Conservation (phyloP, 1,139 yeast genomes). For the Protomyces inouyei region DNA sequence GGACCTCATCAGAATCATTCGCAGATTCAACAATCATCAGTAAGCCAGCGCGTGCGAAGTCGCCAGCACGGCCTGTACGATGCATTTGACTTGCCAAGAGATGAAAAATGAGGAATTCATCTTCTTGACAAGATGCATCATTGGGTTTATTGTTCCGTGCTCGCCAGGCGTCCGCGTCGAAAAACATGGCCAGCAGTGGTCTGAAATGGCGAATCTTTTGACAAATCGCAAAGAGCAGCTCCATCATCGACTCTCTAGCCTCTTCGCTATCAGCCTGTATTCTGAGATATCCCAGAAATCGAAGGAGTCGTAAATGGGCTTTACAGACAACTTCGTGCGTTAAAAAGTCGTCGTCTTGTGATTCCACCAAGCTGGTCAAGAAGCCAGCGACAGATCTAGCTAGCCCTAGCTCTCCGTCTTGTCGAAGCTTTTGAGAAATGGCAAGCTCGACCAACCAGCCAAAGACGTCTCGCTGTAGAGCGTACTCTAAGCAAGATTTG, state of each 20-base stretch:
- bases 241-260: neutral
- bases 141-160: neutral
- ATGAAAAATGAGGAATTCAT: slow-evolving; percentile 36
- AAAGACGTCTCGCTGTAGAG: slow-evolving; percentile 5
- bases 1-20: slow-evolving; percentile 33
- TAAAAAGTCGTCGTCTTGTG: slow-evolving; percentile 9
- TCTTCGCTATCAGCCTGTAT: neutral
- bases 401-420: neutral
- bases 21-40: slow-evolving; percentile 37
- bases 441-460: slow-evolving; percentile 2
- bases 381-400: neutral
- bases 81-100: slow-evolving; percentile 36
- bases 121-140: neutral
- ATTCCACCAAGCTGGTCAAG: neutral
- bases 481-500: slow-evolving; percentile 1
- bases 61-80: slow-evolving; percentile 37
- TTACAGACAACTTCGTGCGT: slow-evolving; percentile 10
- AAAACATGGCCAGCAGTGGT: slow-evolving; percentile 5
- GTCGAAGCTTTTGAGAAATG: neutral
- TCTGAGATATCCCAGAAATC: neutral
- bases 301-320: neutral
- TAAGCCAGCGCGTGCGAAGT: slow-evolving; percentile 38
- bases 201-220: slow-evolving; percentile 5
- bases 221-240: neutral
- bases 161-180: neutral